Base-by-base conservation (phyloP, 495 filamentous ascomycete species). In the Platismatia glauca region DNA sequence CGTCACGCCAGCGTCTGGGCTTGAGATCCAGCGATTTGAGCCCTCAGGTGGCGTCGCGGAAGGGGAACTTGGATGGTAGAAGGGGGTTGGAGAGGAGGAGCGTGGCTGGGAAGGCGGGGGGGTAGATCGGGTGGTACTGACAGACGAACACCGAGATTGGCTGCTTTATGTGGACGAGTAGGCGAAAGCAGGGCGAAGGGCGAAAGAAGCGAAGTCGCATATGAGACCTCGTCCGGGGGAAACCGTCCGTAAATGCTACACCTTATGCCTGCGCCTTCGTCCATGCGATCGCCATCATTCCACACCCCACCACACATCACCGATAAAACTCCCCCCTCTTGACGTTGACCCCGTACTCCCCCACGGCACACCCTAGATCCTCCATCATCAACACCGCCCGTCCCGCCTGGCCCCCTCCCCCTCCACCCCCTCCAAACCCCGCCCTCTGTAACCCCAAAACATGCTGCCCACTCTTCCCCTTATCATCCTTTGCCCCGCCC, bases 301-400 rank as follows among this genome's bases (percentile, higher is more conserved):
- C n/a, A n/a, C n/a, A n/a, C n/a, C 11, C 29, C 29, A 20, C 3
- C 43, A 18, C 34, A 13, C 33, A 34, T 84, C 77, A 97, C 68
- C 93, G 84, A 76, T 99, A 99, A 71, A 97, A 99, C 76, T 99
- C 94, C 64, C 92, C 93, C 62, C 94, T 79, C 84, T 92, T 95
- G 16, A 97, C 88, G 74, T 95, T 97, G 57, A 97, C 91, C 0
- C 95, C 94, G 76, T 96, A 97, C 77, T 97, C 94, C 0, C 89
- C 87, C 24, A 97, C 94, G 7, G 94, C 94, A 88, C 95, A 96
- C 4, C 94, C 94, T 69, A 98, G 72, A 80, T 98, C 94, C 77
- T 98, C 94, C 94, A 98, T 97, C 8, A 94, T 97, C 62, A 98
- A 76, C 66, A 98, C 94, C 41, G 94, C 97, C 58, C 93, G 82